Base-by-base conservation (phyloP, 768 basidiomycete species). In the Fomitopsis serialis region DNA sequence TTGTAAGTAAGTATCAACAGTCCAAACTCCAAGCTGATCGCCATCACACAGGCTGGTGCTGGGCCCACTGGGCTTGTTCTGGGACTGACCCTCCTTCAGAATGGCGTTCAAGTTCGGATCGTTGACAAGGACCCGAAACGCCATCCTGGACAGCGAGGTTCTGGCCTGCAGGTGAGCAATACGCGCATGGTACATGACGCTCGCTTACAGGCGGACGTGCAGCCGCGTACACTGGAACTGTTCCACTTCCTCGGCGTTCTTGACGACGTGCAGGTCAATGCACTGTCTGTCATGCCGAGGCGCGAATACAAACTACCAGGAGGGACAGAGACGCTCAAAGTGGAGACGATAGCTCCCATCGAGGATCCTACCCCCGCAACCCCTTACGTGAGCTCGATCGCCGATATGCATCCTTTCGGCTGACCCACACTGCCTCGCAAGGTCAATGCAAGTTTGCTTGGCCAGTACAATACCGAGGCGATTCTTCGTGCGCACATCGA, bases 211-310 rank as follows among this genome's bases (percentile, higher is more conserved):
- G 11, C 5, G 29, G 29, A 12, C 2, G 27, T 24, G 21, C 44
- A 64, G 61, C 47, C 63, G 17, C 54, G 63, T 32, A 54, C 61
- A 13, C 45, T 57, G 17, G 63, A 64, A 36, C 21, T 58, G 1
- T 57, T 54, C 42, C 36, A 48, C 12, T 57, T 57, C 42, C 51
- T 64, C n/a, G 63, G 59, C 3, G 46, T 61, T 7, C 24, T 54
- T 17, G 48, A 50, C 1, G 63, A 62, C 27, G 42, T 59, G 5
- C 45, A 53, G 2, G 44, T 35, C 13, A 24, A 36, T 11, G 43
- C 46, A 3, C 21, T n/a, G 1, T 42, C 53, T 0, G 19, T 53
- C 9, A 34, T 32, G 1, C 29, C 48, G 2, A 49, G 60, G 34
- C 34, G 40, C 12, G 23, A 43, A 22, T 64, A 61, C 49, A 58